Evolutionary conservation across 139 green algal species (phyloP).

Genomic region (Trebouxia sp.): DNA sequence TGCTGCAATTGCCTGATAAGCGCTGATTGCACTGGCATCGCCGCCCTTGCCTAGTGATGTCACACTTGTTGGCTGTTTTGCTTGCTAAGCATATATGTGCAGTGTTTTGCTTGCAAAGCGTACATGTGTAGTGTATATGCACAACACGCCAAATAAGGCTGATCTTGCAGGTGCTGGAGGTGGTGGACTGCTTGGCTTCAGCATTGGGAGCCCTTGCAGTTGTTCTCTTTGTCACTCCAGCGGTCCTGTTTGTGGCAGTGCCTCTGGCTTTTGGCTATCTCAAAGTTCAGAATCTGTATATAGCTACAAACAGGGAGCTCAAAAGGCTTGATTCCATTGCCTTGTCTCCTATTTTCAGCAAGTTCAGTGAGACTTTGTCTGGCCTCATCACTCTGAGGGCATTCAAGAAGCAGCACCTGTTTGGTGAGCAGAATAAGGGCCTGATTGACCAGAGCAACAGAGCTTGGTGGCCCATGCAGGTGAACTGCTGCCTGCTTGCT

Average conservation of each 20-base stretch:
- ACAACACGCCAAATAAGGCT: no score
- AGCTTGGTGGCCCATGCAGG: conserved; percentile 71
- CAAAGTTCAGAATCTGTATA: conserved; percentile 68
- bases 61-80: no score
- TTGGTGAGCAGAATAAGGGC: conserved; percentile 43
- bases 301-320: conserved; percentile 80
- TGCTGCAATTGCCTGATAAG: no score
- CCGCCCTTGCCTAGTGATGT: no score
- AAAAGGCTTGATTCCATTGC: conserved; percentile 87
- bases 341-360: conserved; percentile 78
- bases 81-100: no score
- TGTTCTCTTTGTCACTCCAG: conserved; percentile 62
- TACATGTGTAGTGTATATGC: no score
- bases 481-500: background rate
- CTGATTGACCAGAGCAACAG: conserved; percentile 72
- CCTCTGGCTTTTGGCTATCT: conserved; percentile 70
- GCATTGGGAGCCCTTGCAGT: conserved; percentile 62
- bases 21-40: no score
- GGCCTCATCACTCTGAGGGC: conserved; percentile 79
- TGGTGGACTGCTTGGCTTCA: conserved; percentile 40
- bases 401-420: conserved; percentile 68
- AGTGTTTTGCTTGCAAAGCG: no score
- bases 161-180: conserved; percentile 13
- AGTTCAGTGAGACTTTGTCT: conserved; percentile 50
- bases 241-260: conserved; percentile 55